Evolutionary conservation across 768 basidiomycete genomes (phyloP).

Genomic region (Mrakia blollopis): DNA sequence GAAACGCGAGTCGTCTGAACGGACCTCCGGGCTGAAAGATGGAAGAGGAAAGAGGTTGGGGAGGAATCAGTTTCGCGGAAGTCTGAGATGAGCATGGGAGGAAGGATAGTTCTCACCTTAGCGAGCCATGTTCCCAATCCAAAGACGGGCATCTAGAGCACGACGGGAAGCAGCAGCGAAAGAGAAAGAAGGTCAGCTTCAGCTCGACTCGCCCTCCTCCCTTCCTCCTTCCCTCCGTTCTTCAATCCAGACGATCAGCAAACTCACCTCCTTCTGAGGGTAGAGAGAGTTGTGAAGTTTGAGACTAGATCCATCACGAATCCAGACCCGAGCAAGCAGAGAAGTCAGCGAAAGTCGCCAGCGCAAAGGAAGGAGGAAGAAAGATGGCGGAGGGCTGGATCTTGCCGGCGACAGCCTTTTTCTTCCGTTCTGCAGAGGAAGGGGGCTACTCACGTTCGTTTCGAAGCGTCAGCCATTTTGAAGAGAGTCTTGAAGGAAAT

Average conservation of each 20-base stretch:
- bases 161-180: background rate
- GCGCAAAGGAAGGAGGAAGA: background rate
- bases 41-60: too few relatives aligned
- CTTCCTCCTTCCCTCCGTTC: background rate
- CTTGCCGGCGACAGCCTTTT: background rate
- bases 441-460: background rate
- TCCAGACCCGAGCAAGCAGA: background rate
- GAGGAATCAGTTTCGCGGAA: background rate
- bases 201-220: background rate
- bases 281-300: constrained; percentile 10
- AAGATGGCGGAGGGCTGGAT: background rate
- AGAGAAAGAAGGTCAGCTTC: background rate
- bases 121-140: constrained; percentile 29
- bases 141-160: constrained; percentile 16
- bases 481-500: background rate
- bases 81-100: background rate
- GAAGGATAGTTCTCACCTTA: background rate
- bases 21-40: constrained; percentile 5
- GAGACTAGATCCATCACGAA: background rate
- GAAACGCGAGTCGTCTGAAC: background rate
- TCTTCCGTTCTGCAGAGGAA: background rate
- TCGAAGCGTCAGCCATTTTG: background rate
- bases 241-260: background rate
- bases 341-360: background rate
- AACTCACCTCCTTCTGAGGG: constrained; percentile 18